phyloP scores from a whole-genome alignment of 345 rosid species.

The Cardamine occulta region DNA sequence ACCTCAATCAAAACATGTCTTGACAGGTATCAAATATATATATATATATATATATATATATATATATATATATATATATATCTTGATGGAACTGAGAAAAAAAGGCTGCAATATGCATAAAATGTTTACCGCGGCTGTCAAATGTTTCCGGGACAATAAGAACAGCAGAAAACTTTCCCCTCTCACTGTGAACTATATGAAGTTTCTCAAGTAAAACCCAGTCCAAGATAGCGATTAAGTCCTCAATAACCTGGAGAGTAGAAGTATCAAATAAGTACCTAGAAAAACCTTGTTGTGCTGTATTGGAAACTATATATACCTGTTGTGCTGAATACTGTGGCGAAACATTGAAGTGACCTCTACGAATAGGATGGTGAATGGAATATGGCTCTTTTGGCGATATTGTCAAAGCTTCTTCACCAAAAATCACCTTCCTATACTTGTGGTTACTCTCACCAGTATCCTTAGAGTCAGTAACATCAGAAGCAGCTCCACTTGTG shows the following conservation, averaged over 20 bases:
- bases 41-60: too few relatives aligned
- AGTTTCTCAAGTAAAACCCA: slow-evolving; percentile 79
- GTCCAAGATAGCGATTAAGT: slow-evolving; percentile 81
- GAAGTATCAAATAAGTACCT: not conserved
- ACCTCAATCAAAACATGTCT: not conserved
- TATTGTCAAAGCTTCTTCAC: slow-evolving; percentile 86
- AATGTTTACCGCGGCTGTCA: slow-evolving; percentile 73
- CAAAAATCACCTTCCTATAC: slow-evolving; percentile 63
- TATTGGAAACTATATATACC: slow-evolving; percentile 44
- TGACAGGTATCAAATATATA: not conserved
- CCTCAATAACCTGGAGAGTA: slow-evolving; percentile 75
- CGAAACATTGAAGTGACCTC: slow-evolving; percentile 92
- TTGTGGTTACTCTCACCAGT: slow-evolving; percentile 49
- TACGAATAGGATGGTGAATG: slow-evolving; percentile 76
- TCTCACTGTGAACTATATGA: slow-evolving; percentile 65
- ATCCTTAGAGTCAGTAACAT: slow-evolving; percentile 46
- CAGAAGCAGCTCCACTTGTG: slow-evolving; percentile 43
- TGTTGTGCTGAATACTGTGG: slow-evolving; percentile 80
- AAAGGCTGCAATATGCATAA: slow-evolving; percentile 3
- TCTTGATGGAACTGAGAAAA: slow-evolving; percentile 1
- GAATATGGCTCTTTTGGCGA: slow-evolving; percentile 80
- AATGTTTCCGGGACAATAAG: slow-evolving; percentile 87
- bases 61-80: too few relatives aligned
- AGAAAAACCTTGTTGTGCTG: not conserved
- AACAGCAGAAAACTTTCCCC: slow-evolving; percentile 73